Percentiles rank a stretch among this genome's conserved stretches.
These are phyloP conservation scores for Lithocarpus polystachyus DNA, from an alignment of 306 rosid genomes.

Conservation along the genomic window DNA sequence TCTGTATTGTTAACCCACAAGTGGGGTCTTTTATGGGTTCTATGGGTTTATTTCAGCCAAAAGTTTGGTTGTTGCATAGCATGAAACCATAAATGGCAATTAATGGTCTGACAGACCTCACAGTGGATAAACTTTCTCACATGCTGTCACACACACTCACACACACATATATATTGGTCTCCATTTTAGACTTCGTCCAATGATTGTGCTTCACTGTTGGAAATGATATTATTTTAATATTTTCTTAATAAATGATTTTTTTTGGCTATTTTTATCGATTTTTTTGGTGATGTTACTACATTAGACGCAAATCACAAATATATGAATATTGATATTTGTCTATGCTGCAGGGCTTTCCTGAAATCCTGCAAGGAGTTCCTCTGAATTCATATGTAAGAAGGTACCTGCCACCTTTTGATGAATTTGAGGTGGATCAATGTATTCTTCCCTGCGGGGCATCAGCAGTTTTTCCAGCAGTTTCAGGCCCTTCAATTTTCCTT, in stretches of 20 bases:
- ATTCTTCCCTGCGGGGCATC: constrained; percentile 58
- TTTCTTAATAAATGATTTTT: background rate
- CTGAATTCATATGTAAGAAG: constrained; percentile 53
- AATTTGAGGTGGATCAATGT: constrained; percentile 82
- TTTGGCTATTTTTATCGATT: background rate
- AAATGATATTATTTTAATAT: background rate
- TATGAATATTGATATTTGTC: background rate
- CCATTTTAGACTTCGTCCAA: background rate
- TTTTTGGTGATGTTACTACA: background rate
- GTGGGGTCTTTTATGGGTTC: background rate
- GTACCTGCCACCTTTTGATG: constrained; percentile 80
- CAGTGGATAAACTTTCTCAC: background rate
- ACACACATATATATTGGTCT: background rate
- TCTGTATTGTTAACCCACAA: background rate
- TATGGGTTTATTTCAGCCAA: background rate
- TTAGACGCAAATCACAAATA: background rate
- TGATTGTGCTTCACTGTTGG: background rate
- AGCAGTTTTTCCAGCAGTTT: constrained; percentile 56
- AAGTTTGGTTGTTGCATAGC: background rate
- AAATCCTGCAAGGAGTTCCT: constrained; percentile 64
- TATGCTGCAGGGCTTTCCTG: constrained; percentile 71
- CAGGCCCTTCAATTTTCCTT: constrained; percentile 80
- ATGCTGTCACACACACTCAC: background rate
- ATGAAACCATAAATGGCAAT: background rate
- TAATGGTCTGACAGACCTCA: background rate